These are phyloP conservation scores for Chalciporus sp. DNA, from an alignment of 1,284 basidiomycete genomes.

Conservation along the genomic window DNA sequence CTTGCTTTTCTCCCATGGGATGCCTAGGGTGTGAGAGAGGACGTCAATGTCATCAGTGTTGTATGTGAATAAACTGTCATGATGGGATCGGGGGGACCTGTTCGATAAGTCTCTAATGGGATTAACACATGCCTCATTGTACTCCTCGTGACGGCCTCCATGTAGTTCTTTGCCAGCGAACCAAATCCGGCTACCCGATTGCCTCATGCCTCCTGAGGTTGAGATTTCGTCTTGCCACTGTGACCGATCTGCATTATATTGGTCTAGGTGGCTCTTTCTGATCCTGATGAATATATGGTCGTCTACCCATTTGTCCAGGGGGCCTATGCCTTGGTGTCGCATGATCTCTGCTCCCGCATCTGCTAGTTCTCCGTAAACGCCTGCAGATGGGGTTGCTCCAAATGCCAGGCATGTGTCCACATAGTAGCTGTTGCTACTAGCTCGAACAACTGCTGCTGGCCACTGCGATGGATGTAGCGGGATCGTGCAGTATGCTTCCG, in stretches of 20 bases:
- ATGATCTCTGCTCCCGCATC: conserved; percentile 28
- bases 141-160: not conserved
- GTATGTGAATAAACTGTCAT: not conserved
- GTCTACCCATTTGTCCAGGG: conserved; percentile 7
- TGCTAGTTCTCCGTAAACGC: conserved; percentile 34
- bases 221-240: rapidly evolving
- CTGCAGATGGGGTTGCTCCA: conserved; percentile 33
- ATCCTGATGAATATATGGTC: conserved; percentile 3
- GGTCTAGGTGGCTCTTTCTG: not conserved
- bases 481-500: conserved; percentile 9
- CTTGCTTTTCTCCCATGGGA: conserved; percentile 30
- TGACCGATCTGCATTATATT: not conserved
- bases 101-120: not conserved
- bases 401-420: conserved; percentile 7
- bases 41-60: not conserved
- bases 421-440: not conserved
- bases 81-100: not conserved
- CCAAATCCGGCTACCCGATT: not conserved
- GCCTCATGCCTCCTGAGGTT: not conserved
- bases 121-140: not conserved
- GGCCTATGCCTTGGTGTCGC: not conserved
- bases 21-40: conserved; percentile 30
- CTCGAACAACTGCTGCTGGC: not conserved
- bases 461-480: conserved; percentile 2
- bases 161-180: not conserved